phyloP scores from a whole-genome alignment of 306 rosid genomes.

The Mimosa bimucronata region DNA sequence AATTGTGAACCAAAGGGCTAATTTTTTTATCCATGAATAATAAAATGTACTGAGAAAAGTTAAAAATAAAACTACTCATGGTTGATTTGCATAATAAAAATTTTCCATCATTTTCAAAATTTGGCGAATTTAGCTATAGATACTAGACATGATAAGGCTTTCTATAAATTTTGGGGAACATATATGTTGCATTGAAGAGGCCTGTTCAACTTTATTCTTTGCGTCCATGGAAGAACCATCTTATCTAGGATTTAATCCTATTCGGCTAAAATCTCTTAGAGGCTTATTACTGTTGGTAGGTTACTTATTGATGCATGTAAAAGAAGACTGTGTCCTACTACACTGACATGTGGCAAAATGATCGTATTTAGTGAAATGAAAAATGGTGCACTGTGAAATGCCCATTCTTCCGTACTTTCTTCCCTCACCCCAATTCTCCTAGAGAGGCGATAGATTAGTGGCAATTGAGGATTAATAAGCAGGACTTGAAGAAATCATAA shows the following conservation, averaged over 20 bases:
- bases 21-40: background rate
- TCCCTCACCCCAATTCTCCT: background rate
- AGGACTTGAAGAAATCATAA: background rate
- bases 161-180: background rate
- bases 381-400: background rate
- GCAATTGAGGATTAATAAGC: background rate
- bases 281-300: constrained; percentile 23
- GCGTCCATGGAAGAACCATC: constrained; percentile 6
- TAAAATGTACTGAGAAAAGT: background rate
- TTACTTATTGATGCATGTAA: background rate
- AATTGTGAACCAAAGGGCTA: background rate
- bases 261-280: background rate
- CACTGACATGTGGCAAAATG: background rate
- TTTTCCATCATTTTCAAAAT: background rate
- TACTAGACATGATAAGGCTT: background rate
- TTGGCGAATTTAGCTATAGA: background rate
- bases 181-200: background rate
- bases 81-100: background rate
- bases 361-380: background rate
- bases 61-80: background rate
- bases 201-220: background rate
- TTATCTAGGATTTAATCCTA: constrained; percentile 17
- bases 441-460: background rate
- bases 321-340: constrained; percentile 1
- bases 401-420: background rate